Percentiles rank a stretch among this genome's conserved stretches.
Evolutionary conservation across 768 basidiomycete genomes (phyloP).

Genomic region (Russula emetica): DNA sequence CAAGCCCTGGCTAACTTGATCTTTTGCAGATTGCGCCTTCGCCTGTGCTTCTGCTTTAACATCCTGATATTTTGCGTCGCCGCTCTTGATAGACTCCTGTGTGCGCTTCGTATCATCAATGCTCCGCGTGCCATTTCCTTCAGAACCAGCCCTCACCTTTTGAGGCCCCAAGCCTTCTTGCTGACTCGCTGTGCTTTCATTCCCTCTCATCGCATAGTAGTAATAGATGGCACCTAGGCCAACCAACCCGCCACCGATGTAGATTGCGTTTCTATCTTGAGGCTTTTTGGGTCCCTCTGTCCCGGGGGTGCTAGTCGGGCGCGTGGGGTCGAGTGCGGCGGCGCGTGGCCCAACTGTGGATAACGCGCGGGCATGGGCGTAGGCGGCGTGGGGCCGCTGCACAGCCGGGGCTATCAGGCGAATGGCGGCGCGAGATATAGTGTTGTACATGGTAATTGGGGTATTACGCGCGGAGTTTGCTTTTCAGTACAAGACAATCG

Average conservation of each 20-base stretch:
- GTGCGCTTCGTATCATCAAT: conserved; percentile 1
- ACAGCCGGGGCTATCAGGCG: background rate
- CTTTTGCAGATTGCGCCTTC: conserved; percentile 8
- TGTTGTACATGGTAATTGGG: background rate
- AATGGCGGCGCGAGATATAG: conserved; percentile 5
- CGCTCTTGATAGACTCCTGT: conserved; percentile 2
- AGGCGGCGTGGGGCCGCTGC: background rate
- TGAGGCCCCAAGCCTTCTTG: background rate
- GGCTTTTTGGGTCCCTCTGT: background rate
- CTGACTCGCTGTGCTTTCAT: background rate
- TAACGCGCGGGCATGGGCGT: conserved; percentile 1
- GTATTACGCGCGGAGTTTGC: background rate
- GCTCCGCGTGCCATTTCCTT: background rate
- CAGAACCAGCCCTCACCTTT: background rate
- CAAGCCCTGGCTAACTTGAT: conserved; percentile 1
- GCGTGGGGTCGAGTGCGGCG: conserved; percentile 5
- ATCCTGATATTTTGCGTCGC: conserved; percentile 14
- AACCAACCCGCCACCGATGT: conserved; percentile 15
- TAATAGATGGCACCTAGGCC: conserved; percentile 23
- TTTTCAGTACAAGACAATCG: background rate
- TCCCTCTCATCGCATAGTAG: conserved; percentile 14
- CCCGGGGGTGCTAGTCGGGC: background rate
- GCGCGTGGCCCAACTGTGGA: conserved; percentile 2
- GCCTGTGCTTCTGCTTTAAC: conserved; percentile 1
- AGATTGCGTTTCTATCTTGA: background rate